phyloP scores from a whole-genome alignment of 305 asterid genomes.

The Plantago coronopus region DNA sequence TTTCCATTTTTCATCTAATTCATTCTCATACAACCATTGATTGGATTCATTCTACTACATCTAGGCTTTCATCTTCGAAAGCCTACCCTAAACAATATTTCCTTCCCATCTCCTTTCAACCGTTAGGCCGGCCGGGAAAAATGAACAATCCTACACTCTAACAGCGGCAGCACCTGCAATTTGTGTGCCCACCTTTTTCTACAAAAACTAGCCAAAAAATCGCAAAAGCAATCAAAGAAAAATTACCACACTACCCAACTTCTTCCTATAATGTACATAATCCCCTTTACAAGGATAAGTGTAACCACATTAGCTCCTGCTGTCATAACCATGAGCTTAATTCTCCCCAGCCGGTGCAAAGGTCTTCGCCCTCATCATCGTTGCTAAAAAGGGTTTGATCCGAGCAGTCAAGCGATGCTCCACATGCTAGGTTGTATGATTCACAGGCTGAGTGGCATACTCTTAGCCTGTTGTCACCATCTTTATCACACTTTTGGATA shows the following conservation, averaged over 20 bases:
- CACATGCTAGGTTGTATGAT: slow-evolving; percentile 80
- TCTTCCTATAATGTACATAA: slow-evolving; percentile 20
- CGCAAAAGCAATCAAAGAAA: slow-evolving; percentile 4
- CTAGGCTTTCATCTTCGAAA: slow-evolving; percentile 21
- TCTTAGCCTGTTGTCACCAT: slow-evolving; percentile 79
- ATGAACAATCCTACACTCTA: slow-evolving; percentile 27
- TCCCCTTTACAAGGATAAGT: not conserved
- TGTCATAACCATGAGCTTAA: slow-evolving; percentile 62
- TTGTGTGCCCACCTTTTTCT: slow-evolving; percentile 11
- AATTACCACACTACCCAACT: slow-evolving; percentile 17
- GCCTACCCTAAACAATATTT: slow-evolving; percentile 12
- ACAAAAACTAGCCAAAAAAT: slow-evolving; percentile 15
- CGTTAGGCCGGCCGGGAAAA: slow-evolving; percentile 19
- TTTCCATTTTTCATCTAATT: not conserved
- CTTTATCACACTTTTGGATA: slow-evolving; percentile 79
- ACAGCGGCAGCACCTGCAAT: slow-evolving; percentile 24
- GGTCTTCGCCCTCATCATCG: slow-evolving; percentile 75
- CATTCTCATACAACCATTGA: slow-evolving; percentile 12
- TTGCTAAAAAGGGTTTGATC: slow-evolving; percentile 88
- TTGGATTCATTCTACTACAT: slow-evolving; percentile 9
- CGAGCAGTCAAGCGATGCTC: slow-evolving; percentile 89
- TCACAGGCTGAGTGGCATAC: slow-evolving; percentile 96
- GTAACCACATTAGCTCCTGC: not conserved
- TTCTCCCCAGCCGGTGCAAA: slow-evolving; percentile 96
- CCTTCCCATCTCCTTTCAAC: slow-evolving; percentile 12